These are phyloP conservation scores for Cyathus striatus DNA, from an alignment of 768 basidiomycete genomes.

Conservation along the genomic window DNA sequence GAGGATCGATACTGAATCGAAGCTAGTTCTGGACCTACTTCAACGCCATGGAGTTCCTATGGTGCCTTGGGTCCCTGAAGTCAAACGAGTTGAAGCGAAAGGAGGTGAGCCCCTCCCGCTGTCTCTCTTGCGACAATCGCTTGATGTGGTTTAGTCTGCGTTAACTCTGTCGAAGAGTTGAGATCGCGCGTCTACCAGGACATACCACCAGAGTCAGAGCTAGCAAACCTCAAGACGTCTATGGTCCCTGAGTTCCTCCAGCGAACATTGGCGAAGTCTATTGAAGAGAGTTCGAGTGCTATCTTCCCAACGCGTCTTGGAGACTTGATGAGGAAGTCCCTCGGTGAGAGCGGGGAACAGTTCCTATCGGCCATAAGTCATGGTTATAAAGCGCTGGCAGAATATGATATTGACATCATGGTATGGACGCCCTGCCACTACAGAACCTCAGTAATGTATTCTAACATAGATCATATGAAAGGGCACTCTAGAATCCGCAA, in stretches of 20 bases:
- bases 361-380: not conserved
- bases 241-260: not conserved
- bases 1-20: not conserved
- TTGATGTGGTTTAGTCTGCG: not conserved
- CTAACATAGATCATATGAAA: not conserved
- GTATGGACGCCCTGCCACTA: not conserved
- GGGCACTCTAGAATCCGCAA: not conserved
- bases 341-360: not conserved
- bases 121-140: not conserved
- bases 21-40: not conserved
- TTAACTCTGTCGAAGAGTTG: not conserved
- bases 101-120: not conserved
- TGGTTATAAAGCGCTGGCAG: not conserved
- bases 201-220: not conserved
- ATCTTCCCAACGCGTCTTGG: not conserved
- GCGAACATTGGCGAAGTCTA: too few species aligned
- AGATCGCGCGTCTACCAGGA: not conserved
- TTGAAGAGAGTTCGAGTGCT: too few species aligned
- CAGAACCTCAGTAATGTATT: not conserved
- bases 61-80: not conserved
- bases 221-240: not conserved
- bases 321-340: not conserved
- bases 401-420: not conserved
- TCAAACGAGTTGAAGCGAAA: not conserved
- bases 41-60: not conserved